A percentile compares a stretch with the other conserved stretches of the same genome.
Conservation (phyloP, 2,329 filamentous ascomycete species). For the Pseudogymnoascus sp. region DNA sequence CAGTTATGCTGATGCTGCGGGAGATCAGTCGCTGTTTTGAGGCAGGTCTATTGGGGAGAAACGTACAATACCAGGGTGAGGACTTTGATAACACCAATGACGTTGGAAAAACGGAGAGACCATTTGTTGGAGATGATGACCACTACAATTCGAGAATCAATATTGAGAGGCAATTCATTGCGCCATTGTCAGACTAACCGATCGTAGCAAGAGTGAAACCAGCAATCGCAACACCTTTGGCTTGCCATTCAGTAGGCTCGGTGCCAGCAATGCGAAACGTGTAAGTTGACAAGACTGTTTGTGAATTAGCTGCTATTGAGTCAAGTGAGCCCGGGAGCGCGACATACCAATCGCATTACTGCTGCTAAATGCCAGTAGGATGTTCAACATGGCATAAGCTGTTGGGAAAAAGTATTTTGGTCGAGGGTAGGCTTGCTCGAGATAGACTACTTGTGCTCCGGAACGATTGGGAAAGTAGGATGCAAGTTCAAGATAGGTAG, state of each 20-base stretch:
- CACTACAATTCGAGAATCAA: conserved; percentile 22
- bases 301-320: neutral
- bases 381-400: conserved; percentile 56
- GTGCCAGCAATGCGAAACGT: conserved; percentile 50
- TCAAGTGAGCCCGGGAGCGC: neutral
- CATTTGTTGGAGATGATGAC: conserved; percentile 49
- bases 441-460: conserved; percentile 59
- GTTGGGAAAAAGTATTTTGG: conserved; percentile 59
- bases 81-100: conserved; percentile 52
- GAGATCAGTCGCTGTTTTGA: neutral
- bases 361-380: conserved; percentile 58
- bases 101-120: conserved; percentile 49
- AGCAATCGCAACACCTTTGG: conserved; percentile 60
- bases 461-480: conserved; percentile 61
- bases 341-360: conserved; percentile 50
- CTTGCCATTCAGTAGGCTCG: conserved; percentile 51
- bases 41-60: conserved; percentile 10
- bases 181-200: conserved; percentile 32
- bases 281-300: conserved; percentile 51
- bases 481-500: conserved; percentile 56
- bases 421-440: conserved; percentile 60
- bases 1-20: conserved; percentile 46
- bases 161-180: neutral
- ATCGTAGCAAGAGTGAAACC: conserved; percentile 30
- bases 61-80: conserved; percentile 51